Evolutionary conservation across 495 filamentous ascomycete genomes (phyloP), one percentile per base, ranked within the genome.

Genomic region (Xylaria curta): DNA sequence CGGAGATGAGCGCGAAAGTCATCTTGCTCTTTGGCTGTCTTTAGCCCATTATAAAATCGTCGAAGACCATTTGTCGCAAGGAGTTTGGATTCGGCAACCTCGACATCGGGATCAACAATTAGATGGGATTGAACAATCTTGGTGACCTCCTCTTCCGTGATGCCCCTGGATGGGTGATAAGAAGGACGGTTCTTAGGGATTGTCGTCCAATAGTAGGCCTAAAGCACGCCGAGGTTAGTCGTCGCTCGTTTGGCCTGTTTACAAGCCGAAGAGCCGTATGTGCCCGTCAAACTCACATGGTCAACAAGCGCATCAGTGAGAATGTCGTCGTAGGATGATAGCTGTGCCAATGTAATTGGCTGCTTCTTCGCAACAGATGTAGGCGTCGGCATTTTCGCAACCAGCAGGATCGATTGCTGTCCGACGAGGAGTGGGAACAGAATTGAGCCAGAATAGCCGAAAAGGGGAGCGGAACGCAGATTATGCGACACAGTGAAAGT

Each of bases 281-380:
- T 71, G 69, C 49, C 49, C 19, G 33, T 58, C 51, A 33, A 33
- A 86, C 93, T 79, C 87, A 98, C 96, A 81, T 93, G 93, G 82
- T 99, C 96, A 53, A 99, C 90, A 44, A 99, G 91, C 70, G 92
- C 91, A 89, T 99, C 97, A 0, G 96, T 98, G 73, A 97, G 87
- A 74, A 99, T 90, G 80, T 99, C 96, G 82, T 99, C 96, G 84
- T 98, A 98, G 68, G 91, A 91, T 36, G 93, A 90, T 70, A 99
- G 84, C 83, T 97, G 94, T 49, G 89, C 89, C 69, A 98, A 84
- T 15, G 94, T 97, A 73, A 98, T 84, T 75, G 89, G 90, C 72
- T 92, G 89, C 81, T 87, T 91, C 78, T 90, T 88, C 51, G 88
- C 81, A 19, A 75, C 74, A 26, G 85, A 80, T 5, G 83, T 76